phyloP scores from a whole-genome alignment of 1,284 basidiomycete species.

The Peniophora sp. region DNA sequence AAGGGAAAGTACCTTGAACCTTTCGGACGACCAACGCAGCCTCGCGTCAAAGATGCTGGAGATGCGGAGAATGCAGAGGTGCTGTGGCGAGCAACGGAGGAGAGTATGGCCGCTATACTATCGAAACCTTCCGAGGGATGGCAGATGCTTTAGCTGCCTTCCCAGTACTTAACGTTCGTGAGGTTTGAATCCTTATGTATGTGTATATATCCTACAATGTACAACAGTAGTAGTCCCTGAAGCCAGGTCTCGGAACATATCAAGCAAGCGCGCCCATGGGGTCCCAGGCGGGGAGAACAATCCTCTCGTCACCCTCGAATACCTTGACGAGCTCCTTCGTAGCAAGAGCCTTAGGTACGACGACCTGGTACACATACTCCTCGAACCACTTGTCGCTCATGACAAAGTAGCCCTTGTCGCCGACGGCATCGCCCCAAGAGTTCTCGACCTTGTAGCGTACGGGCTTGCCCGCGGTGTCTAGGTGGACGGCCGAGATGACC shows the following conservation, averaged over 20 bases:
- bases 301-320: conserved; percentile 58
- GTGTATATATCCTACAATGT: not conserved
- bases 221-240: not conserved
- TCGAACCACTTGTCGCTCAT: conserved; percentile 92
- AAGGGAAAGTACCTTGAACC: not conserved
- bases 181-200: not conserved
- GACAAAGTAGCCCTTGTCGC: conserved; percentile 87
- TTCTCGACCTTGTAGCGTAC: conserved; percentile 94
- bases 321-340: conserved; percentile 75
- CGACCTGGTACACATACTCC: conserved; percentile 86
- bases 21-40: not conserved
- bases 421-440: conserved; percentile 79
- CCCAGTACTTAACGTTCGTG: too few species aligned
- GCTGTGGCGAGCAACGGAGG: not conserved
- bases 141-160: too few species aligned
- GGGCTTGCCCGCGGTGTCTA: conserved; percentile 69
- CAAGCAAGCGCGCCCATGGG: conserved; percentile 61
- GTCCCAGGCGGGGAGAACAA: conserved; percentile 80
- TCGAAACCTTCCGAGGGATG: too few species aligned
- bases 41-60: not conserved
- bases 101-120: not conserved
- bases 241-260: not conserved
- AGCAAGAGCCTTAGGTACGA: conserved; percentile 74
- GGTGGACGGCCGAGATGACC: conserved; percentile 90
- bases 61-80: not conserved